Evolutionary conservation across 441 rosid species (phyloP).

Genomic region (Metrosideros polymorpha): DNA sequence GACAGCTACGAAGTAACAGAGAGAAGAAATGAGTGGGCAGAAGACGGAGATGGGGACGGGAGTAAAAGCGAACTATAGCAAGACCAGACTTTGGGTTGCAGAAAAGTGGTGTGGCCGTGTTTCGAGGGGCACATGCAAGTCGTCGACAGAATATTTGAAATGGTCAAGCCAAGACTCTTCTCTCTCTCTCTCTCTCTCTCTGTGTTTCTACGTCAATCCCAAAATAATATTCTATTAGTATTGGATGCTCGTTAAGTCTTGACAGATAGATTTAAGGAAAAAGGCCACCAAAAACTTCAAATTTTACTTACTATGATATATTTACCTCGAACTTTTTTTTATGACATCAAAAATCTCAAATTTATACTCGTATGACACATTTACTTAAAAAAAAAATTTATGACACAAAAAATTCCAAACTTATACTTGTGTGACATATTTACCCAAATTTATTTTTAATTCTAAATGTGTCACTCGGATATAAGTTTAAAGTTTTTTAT

Average conservation of each 20-base stretch:
- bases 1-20: not conserved
- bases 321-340: no score
- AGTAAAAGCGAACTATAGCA: not conserved
- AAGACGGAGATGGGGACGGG: not conserved
- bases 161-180: not conserved
- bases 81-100: not conserved
- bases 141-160: not conserved
- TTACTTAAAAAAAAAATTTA: no score
- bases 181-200: not conserved
- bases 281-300: no score
- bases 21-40: not conserved
- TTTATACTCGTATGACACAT: no score
- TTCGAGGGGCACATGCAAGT: not conserved
- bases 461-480: no score
- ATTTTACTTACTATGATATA: no score
- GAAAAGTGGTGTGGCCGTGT: not conserved
- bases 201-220: not conserved
- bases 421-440: no score
- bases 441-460: no score
- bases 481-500: no score
- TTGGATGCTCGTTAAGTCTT: not conserved
- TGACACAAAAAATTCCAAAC: no score
- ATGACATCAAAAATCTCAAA: no score
- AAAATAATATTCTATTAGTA: not conserved
- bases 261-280: not conserved